Conservation (phyloP, 257 asterid species). For the Craterostigma plantagineum region DNA sequence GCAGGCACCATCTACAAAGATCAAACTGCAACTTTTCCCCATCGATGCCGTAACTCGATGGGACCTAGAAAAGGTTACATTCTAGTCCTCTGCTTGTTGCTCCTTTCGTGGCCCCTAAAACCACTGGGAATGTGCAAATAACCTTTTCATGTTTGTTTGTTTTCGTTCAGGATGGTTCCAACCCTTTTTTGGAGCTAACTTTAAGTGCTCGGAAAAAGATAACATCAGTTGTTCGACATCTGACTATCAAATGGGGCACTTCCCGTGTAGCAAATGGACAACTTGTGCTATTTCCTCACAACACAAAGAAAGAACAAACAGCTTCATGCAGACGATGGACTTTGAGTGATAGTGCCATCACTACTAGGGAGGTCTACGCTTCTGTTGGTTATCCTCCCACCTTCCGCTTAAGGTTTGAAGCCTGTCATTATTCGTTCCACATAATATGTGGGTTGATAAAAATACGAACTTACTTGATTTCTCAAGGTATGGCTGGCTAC, state of each 20-base stretch:
- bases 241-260: slow-evolving; percentile 57
- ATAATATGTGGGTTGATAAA: slow-evolving; percentile 1
- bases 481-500: slow-evolving; percentile 70
- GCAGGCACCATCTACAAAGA: slow-evolving; percentile 32
- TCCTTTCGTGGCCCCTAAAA: background rate
- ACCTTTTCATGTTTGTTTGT: slow-evolving; percentile 1
- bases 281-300: slow-evolving; percentile 57
- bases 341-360: slow-evolving; percentile 26
- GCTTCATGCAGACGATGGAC: slow-evolving; percentile 55
- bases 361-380: slow-evolving; percentile 54
- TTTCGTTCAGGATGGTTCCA: slow-evolving; percentile 51
- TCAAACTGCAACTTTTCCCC: slow-evolving; percentile 84
- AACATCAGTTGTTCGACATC: slow-evolving; percentile 71
- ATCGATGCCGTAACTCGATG: slow-evolving; percentile 30
- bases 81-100: background rate
- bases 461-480: slow-evolving; percentile 7
- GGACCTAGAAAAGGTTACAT: slow-evolving; percentile 53
- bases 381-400: slow-evolving; percentile 39
- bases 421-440: background rate
- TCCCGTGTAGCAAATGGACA: slow-evolving; percentile 30
- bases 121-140: slow-evolving; percentile 3
- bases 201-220: slow-evolving; percentile 56
- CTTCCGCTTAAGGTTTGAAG: slow-evolving; percentile 67
- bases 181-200: slow-evolving; percentile 80
- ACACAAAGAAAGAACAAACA: slow-evolving; percentile 27